Percentiles rank a stretch among this genome's conserved stretches.
Evolutionary conservation across 371 early-diverging fungal species (phyloP).

Genomic region (Apophysomyces variabilis): DNA sequence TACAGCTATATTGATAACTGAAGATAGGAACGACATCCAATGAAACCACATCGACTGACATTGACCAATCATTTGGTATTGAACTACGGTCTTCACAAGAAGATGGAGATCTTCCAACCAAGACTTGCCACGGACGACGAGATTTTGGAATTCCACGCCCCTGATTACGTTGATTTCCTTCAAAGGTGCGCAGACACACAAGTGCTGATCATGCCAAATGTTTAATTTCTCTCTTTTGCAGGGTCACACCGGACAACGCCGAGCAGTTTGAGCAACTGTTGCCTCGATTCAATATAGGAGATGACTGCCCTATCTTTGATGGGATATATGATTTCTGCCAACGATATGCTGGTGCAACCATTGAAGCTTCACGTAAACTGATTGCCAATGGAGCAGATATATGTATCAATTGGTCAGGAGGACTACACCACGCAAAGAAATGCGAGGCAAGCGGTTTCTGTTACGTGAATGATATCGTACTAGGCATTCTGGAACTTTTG

Average conservation of each 20-base stretch:
- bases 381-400: slow-evolving; percentile 80
- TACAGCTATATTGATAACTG: background rate
- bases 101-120: slow-evolving; percentile 91
- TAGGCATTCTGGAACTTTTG: slow-evolving; percentile 88
- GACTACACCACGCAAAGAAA: slow-evolving; percentile 96
- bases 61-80: slow-evolving; percentile 92
- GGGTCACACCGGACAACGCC: slow-evolving; percentile 92
- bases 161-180: slow-evolving; percentile 98
- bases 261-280: slow-evolving; percentile 69
- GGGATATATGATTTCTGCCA: slow-evolving; percentile 97
- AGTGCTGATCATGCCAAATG: too few species aligned
- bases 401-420: slow-evolving; percentile 96
- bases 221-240: slow-evolving; percentile 19
- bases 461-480: slow-evolving; percentile 95
- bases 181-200: slow-evolving; percentile 61
- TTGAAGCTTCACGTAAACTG: slow-evolving; percentile 86
- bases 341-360: slow-evolving; percentile 85
- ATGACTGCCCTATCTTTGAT: slow-evolving; percentile 98
- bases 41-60: slow-evolving; percentile 96
- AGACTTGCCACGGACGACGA: slow-evolving; percentile 95
- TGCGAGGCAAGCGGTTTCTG: slow-evolving; percentile 95
- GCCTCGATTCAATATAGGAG: slow-evolving; percentile 87
- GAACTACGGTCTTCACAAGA: slow-evolving; percentile 83
- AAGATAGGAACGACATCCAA: slow-evolving; percentile 84
- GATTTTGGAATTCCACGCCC: slow-evolving; percentile 94